Conservation (phyloP, 2,329 filamentous ascomycete genomes). For the Xylaria digitata region DNA sequence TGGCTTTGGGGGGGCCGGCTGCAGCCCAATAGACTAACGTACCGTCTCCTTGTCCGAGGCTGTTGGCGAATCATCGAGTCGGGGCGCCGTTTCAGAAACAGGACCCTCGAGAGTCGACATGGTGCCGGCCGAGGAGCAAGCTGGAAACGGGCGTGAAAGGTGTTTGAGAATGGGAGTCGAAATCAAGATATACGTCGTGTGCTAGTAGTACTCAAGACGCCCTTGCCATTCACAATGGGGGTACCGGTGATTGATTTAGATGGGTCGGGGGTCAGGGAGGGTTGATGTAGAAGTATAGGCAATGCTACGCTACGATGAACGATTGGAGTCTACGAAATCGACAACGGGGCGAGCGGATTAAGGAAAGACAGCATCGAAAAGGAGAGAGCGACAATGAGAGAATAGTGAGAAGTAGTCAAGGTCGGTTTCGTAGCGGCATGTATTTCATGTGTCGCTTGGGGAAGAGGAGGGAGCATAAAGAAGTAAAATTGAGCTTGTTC, state of each 20-base stretch:
- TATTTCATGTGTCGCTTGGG: neutral
- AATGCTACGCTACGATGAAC: slow-evolving; percentile 39
- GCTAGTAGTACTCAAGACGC: slow-evolving; percentile 10
- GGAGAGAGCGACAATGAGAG: slow-evolving; percentile 2
- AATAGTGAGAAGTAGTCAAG: neutral
- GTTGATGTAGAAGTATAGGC: slow-evolving; percentile 25
- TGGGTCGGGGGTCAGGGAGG: slow-evolving; percentile 20
- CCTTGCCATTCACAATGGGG: slow-evolving; percentile 32
- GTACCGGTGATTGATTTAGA: slow-evolving; percentile 3
- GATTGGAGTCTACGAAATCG: slow-evolving; percentile 19
- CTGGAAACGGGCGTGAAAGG: slow-evolving; percentile 19
- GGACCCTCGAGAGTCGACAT: slow-evolving; percentile 51
- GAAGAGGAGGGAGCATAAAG: slow-evolving; percentile 23
- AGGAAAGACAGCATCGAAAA: slow-evolving; percentile 11
- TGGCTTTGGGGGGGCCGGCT: slow-evolving; percentile 17
- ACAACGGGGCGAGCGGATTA: slow-evolving; percentile 18
- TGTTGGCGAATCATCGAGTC: slow-evolving; percentile 46
- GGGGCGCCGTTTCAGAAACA: slow-evolving; percentile 41
- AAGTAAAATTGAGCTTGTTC: slow-evolving; percentile 22
- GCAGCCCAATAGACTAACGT: slow-evolving; percentile 43
- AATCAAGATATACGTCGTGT: slow-evolving; percentile 18
- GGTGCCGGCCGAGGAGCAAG: slow-evolving; percentile 32
- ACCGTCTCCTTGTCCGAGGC: slow-evolving; percentile 56
- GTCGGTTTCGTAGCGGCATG: slow-evolving; percentile 5
- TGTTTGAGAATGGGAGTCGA: slow-evolving; percentile 10